Base-by-base conservation (phyloP, 345 rosid species). In the Atalantia buxifolia region DNA sequence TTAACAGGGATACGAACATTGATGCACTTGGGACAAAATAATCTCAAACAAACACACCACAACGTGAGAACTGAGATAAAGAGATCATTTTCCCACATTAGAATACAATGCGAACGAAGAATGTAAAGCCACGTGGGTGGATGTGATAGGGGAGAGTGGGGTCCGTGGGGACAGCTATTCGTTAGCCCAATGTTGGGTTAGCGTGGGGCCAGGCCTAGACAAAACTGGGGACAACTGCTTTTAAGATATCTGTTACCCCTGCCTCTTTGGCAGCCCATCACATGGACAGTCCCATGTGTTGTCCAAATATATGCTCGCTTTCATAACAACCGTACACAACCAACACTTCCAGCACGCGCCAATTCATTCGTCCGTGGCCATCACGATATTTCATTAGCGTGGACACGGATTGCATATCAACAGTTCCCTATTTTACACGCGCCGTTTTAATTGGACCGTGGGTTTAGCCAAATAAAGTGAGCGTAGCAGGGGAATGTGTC, bases 261-360 rank as follows among this genome's bases (percentile, higher is more conserved):
- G 90, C 82, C 81, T 65, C 87, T 85, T 89, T 89, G 90, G 90
- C 88, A 84, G 87, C 88, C 72, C 78, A 9, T 74, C 90, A 77
- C 84, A 77, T 80, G 86, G 83, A 80, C 86, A 80, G 12, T 25
- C 83, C 82, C 89, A 86, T 86, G 87, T 84, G 87, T 86, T 83
- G 80, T 81, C 82, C 3, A 10, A 64, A 9, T 21, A 36, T 24
- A 25, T 25, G 22, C 56, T 71, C 67, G 2, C 35, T 3, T 1
- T 22, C 12, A 59, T 6, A 60, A 36, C 40, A 2, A 57, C 25
- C 10, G 4, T 24, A 0, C 38, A 7, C 31, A 1, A 5, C n/a
- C 4, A 6, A 2, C 35, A 7, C 8, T 28, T 0, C 31, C 4
- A 9, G 5, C 65, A 59, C 57, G 38, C 69, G 18, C 61, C 3